A percentile compares a stretch with the other conserved stretches of the same genome.
Evolutionary conservation across 371 early-diverging fungal genomes (phyloP).

Genomic region (Mortierella sp.): DNA sequence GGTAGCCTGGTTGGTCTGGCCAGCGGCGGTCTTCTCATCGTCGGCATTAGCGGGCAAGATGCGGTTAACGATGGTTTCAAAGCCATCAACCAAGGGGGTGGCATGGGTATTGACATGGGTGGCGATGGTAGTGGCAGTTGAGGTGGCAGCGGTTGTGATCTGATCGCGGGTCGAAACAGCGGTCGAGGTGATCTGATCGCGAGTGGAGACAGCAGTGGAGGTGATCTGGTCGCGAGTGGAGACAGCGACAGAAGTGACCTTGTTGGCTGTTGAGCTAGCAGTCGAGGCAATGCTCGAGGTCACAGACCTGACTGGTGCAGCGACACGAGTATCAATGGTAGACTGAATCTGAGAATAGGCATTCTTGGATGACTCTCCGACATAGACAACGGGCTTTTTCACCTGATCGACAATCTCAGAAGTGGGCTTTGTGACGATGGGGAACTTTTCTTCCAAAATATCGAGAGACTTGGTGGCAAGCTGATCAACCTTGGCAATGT

Average conservation of each 20-base stretch:
- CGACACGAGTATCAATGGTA: constrained; percentile 50
- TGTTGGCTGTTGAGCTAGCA: constrained; percentile 23
- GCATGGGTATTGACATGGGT: constrained; percentile 48
- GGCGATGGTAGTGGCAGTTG: constrained; percentile 40
- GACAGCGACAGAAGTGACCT: constrained; percentile 24
- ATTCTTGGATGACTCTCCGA: constrained; percentile 58
- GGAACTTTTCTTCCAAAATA: constrained; percentile 69
- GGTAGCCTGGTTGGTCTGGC: constrained; percentile 51
- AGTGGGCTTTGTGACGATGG: constrained; percentile 71
- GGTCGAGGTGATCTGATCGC: constrained; percentile 21
- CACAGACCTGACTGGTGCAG: constrained; percentile 52
- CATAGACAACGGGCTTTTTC: constrained; percentile 59
- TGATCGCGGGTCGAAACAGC: too few relatives aligned
- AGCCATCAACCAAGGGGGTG: constrained; percentile 46
- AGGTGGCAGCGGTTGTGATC: constrained; percentile 33
- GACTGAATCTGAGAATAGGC: constrained; percentile 55
- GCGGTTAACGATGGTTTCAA: constrained; percentile 46
- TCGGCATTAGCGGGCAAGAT: constrained; percentile 40
- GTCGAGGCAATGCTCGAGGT: constrained; percentile 43
- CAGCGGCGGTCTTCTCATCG: constrained; percentile 26
- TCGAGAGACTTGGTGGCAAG: constrained; percentile 75
- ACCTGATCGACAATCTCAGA: constrained; percentile 67
- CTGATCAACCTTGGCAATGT: constrained; percentile 65
- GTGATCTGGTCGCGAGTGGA: constrained; percentile 43
- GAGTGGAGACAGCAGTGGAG: constrained; percentile 20